Evolutionary conservation across 306 rosid genomes (phyloP).

Genomic region (Malus orientalis): DNA sequence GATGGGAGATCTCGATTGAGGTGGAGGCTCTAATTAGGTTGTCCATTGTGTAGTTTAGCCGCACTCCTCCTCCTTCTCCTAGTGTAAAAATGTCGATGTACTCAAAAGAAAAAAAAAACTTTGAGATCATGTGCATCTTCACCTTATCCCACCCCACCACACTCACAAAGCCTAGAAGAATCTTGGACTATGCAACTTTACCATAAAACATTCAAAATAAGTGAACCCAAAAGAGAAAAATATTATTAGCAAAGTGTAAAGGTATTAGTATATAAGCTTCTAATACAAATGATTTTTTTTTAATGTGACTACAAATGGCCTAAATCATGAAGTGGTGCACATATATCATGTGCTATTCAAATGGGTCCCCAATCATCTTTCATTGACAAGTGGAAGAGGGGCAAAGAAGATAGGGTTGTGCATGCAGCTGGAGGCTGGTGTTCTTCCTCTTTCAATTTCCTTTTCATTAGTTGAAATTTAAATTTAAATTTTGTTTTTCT

Average conservation of each 20-base stretch:
- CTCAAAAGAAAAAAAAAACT: background rate
- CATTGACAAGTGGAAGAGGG: conserved; percentile 7
- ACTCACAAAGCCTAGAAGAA: conserved; percentile 1
- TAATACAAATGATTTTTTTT: background rate
- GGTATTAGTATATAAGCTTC: background rate
- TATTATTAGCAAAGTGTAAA: background rate
- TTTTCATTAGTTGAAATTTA: background rate
- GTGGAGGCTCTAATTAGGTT: no score
- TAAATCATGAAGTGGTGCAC: conserved; percentile 31
- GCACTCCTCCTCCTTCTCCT: no score
- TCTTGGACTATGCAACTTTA: background rate
- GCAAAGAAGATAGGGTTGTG: conserved; percentile 12
- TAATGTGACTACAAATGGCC: conserved; percentile 12
- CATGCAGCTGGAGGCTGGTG: background rate
- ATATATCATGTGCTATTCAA: conserved; percentile 25
- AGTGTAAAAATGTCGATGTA: no score
- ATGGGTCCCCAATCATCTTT: conserved; percentile 23
- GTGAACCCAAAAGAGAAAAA: background rate
- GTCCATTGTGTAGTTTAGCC: no score
- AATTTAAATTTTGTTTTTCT: background rate
- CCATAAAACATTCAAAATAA: background rate
- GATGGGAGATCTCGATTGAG: no score
- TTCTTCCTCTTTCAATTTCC: background rate
- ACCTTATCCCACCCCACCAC: conserved; percentile 4
- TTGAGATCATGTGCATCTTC: background rate